Conservation (phyloP, 2,329 filamentous ascomycete species). For the Ophiostoma sp. region DNA sequence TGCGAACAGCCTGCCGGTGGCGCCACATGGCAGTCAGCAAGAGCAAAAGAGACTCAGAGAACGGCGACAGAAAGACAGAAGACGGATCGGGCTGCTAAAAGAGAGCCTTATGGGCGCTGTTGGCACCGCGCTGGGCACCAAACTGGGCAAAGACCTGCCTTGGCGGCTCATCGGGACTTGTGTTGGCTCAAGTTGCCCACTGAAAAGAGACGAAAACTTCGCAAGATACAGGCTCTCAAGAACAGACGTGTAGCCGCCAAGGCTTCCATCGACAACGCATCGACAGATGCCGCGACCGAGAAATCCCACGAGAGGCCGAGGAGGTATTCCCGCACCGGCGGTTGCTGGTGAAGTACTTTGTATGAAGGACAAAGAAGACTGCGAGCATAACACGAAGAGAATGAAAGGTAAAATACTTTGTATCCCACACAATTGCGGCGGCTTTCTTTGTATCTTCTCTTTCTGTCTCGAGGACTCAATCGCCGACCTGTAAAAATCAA, state of each 20-base stretch:
- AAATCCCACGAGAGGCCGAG: background rate
- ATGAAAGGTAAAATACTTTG: background rate
- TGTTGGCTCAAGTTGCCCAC: background rate
- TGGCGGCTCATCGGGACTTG: conserved; percentile 2
- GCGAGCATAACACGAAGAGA: background rate
- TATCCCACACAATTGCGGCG: background rate
- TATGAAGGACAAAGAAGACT: background rate
- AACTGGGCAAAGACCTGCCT: background rate
- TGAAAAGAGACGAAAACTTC: no score
- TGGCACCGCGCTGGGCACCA: background rate
- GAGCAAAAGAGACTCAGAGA: background rate
- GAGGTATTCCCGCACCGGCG: background rate
- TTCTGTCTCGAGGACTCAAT: background rate
- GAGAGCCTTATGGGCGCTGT: background rate
- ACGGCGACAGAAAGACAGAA: background rate
- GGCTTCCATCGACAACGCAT: background rate
- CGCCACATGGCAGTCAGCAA: background rate
- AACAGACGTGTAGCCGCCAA: background rate
- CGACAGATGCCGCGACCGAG: background rate
- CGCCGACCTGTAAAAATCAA: background rate
- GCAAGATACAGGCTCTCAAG: background rate
- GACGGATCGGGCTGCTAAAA: background rate
- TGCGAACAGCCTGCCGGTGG: background rate
- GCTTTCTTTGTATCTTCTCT: background rate
- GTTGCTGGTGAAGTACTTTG: background rate